Conservation (phyloP, 176 grass and related monocot species). For the Carex pumila region DNA sequence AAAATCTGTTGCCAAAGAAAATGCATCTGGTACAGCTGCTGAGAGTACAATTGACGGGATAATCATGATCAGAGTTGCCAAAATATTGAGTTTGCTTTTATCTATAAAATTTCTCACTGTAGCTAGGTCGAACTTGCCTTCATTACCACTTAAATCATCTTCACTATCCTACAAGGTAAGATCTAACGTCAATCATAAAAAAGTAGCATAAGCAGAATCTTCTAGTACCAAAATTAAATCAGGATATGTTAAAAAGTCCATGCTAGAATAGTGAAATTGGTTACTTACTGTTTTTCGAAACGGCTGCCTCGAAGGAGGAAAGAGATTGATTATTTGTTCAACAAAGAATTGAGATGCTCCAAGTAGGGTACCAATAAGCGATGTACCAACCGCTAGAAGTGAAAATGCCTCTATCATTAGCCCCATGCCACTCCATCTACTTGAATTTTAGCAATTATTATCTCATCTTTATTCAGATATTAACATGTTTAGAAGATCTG, state of each 20-base stretch:
- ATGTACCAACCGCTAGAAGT: conserved; percentile 67
- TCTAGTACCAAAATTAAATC: not conserved
- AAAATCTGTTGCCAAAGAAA: conserved; percentile 58
- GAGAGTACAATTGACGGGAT: conserved; percentile 51
- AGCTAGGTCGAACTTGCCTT: conserved; percentile 1
- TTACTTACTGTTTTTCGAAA: not conserved
- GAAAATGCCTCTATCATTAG: conserved; percentile 62
- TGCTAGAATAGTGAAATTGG: not conserved
- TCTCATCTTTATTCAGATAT: not conserved
- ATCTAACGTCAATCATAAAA: not conserved
- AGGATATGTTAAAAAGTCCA: not conserved
- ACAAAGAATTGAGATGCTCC: conserved; percentile 73
- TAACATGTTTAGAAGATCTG: not conserved
- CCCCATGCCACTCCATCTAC: conserved; percentile 43
- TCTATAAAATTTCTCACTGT: not conserved
- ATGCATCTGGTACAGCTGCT: conserved; percentile 38
- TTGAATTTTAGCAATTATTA: not conserved
- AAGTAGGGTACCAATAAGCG: conserved; percentile 66
- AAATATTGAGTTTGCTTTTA: conserved; percentile 28
- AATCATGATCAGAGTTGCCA: conserved; percentile 36
- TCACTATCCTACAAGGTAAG: not conserved
- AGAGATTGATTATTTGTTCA: conserved; percentile 48
- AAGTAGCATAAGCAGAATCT: not conserved
- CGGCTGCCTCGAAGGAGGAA: conserved; percentile 13
- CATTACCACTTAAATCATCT: not conserved